phyloP scores from a whole-genome alignment of 129 eudicot genomes.

The Centrapalus pauciflorus region DNA sequence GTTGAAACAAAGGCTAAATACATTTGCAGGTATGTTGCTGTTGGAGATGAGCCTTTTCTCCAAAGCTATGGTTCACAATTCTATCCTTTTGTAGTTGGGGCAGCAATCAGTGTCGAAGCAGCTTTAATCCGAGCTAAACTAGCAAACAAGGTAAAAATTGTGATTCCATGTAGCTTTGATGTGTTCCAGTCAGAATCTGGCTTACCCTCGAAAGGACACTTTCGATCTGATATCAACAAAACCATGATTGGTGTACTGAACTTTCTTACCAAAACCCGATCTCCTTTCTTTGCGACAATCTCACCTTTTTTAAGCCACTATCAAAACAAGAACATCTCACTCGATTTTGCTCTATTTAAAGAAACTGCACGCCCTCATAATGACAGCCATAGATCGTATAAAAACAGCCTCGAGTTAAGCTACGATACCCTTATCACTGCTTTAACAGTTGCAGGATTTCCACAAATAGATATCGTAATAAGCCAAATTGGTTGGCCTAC shows the following conservation, averaged over 20 bases:
- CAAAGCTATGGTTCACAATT: slow-evolving; percentile 63
- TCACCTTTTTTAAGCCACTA: slow-evolving; percentile 70
- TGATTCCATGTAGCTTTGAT: slow-evolving; percentile 84
- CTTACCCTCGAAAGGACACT: slow-evolving; percentile 63
- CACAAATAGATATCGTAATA: slow-evolving; percentile 52
- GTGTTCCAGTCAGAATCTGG: slow-evolving; percentile 62
- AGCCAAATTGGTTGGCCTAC: slow-evolving; percentile 97
- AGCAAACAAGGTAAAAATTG: slow-evolving; percentile 53
- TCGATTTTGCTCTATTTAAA: slow-evolving; percentile 66
- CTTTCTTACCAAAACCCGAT: slow-evolving; percentile 57
- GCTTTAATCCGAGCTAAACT: slow-evolving; percentile 69
- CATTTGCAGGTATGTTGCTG: slow-evolving; percentile 64
- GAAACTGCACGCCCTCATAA: slow-evolving; percentile 57
- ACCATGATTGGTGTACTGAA: slow-evolving; percentile 76
- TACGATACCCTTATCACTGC: slow-evolving; percentile 65
- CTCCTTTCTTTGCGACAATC: slow-evolving; percentile 70
- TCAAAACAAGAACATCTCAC: slow-evolving; percentile 66
- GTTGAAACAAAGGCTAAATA: background rate
- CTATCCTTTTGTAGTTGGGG: slow-evolving; percentile 76
- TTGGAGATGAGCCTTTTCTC: slow-evolving; percentile 85
- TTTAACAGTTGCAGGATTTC: slow-evolving; percentile 52
- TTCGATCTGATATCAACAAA: slow-evolving; percentile 69
- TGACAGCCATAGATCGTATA: slow-evolving; percentile 56
- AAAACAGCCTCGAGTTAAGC: slow-evolving; percentile 59
- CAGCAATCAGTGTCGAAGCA: slow-evolving; percentile 78